Evolutionary conservation across 495 filamentous ascomycete genomes (phyloP).

Genomic region (Aspergillus leporis): DNA sequence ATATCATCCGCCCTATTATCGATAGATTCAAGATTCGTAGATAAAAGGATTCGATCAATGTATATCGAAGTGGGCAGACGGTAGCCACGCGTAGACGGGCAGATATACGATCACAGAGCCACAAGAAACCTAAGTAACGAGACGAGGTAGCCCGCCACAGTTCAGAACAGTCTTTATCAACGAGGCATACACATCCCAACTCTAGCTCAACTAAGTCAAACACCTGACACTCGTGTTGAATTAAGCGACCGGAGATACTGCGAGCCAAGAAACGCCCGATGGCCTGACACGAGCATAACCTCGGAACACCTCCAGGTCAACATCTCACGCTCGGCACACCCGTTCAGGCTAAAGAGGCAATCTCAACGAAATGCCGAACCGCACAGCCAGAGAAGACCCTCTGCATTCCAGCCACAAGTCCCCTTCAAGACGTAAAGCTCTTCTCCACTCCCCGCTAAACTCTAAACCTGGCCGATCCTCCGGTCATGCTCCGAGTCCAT

Average conservation of each 20-base stretch:
- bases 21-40: too few species aligned
- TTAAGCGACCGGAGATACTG: neutral
- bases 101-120: neutral
- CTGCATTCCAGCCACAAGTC: too few species aligned
- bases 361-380: neutral
- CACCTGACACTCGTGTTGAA: neutral
- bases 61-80: too few species aligned
- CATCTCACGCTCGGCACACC: neutral
- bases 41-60: too few species aligned
- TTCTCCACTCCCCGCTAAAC: neutral
- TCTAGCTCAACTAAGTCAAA: neutral
- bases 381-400: too few species aligned
- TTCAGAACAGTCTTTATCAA: neutral
- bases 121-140: neutral
- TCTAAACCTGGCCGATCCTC: neutral
- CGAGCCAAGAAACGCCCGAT: constrained; percentile 1
- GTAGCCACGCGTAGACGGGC: too few species aligned
- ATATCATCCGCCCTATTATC: too few species aligned
- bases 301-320: neutral
- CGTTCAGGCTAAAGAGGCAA: neutral
- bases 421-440: neutral
- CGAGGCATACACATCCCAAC: neutral
- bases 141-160: neutral
- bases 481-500: neutral
- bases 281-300: neutral